Base-by-base conservation (phyloP, 1,284 basidiomycete species). In the Lignosus rhinocerotis region DNA sequence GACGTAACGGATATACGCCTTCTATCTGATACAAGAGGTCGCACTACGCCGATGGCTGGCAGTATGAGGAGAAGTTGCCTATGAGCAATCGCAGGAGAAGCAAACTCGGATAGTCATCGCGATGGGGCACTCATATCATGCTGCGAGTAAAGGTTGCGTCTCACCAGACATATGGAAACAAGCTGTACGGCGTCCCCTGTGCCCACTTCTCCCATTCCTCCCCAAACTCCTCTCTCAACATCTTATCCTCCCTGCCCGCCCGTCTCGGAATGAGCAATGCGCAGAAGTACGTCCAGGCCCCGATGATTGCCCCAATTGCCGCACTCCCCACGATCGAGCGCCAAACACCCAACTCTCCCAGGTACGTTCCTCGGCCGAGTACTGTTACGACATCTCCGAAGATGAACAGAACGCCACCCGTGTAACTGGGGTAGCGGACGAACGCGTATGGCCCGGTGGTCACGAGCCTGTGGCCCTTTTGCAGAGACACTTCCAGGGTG, bases 361-460 rank as follows among this genome's bases (percentile, higher is more conserved):
- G 39, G 19, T 32, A 55, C 39, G 46, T 19, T 2, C 45, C 43
- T 11, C 16, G 19, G 19, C 34, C 9, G 14, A 39, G 36, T 6
- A 25, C 19, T 14, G 36, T 33, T 7, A 51, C n/a, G 11, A 33
- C 47, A 19, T 42, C 32, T 11, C 58, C 47, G 10, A 36, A 25
- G 21, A 43, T 10, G 19, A 58, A 31, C 36, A 48, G 16, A 2
- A 33, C 19, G 16, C 14, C 10, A 41, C 53, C 52, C 7, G 51
- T 48, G 45, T 62, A 60, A 32, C 51, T 53, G n/a, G 58, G 61
- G 32, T 57, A 54, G 14, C 55, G 58, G 42, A 60, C 54, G 39
- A 43, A 53, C 7, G 60, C 51, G 46, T 61, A 61, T 16, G 56
- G 58, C 7, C 58, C 55, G 16, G 51, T 36, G 16, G 55, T 60